A percentile compares a stretch with the other conserved stretches of the same genome.
Conservation (phyloP, 345 rosid species). For the Microcos paniculata region DNA sequence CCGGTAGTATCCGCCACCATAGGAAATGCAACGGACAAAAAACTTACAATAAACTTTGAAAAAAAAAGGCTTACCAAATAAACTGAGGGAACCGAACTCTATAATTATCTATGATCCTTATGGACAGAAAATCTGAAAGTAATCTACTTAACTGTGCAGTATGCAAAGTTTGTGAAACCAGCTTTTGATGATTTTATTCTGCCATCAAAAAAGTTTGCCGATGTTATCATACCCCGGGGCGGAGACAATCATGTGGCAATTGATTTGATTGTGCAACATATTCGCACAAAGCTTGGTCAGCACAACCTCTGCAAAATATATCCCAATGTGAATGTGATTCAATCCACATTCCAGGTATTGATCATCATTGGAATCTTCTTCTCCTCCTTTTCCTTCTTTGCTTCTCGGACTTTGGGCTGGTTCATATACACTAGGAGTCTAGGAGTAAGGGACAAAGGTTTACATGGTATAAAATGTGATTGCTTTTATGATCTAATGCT, state of each 20-base stretch:
- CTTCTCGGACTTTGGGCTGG: not conserved
- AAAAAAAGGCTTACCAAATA: too few species aligned
- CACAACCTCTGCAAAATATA: too few species aligned
- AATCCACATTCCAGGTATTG: constrained; percentile 85
- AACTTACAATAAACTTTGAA: too few species aligned
- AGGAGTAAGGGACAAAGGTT: too few species aligned
- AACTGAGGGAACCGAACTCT: too few species aligned
- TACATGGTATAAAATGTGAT: too few species aligned
- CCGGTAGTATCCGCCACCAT: too few species aligned
- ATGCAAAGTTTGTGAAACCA: constrained; percentile 92
- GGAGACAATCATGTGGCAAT: constrained; percentile 92
- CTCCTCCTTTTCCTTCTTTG: not conserved
- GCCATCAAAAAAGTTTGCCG: constrained; percentile 90
- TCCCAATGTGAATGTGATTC: constrained; percentile 75
- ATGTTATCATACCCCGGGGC: constrained; percentile 88
- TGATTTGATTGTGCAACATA: constrained; percentile 91
- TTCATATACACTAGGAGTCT: too few species aligned
- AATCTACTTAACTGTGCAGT: constrained; percentile 33
- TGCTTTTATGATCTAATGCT: not conserved
- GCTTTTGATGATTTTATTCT: constrained; percentile 93
- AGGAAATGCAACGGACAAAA: not conserved
- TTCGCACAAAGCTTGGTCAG: constrained; percentile 78
- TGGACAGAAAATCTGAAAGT: too few species aligned
- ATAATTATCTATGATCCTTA: not conserved
- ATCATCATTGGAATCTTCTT: not conserved